Evolutionary conservation across 225 moss, liverwort and hornwort genomes (phyloP).

Genomic region (Sphagnum tenellum): DNA sequence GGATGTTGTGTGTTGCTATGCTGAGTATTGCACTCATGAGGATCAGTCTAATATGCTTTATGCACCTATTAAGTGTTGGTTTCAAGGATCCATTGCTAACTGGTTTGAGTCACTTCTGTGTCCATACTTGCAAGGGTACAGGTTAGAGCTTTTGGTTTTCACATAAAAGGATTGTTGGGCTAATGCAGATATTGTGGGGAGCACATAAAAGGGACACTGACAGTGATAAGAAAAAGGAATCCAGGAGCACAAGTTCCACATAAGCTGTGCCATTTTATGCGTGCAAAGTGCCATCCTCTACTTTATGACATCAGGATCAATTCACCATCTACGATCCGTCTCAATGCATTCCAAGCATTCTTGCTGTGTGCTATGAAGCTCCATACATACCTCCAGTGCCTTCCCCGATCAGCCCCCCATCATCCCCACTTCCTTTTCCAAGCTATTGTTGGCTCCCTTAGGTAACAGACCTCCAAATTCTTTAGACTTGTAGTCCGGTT

Average conservation of each 20-base stretch:
- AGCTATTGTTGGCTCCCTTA: slow-evolving; percentile 52
- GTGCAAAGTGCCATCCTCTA: slow-evolving; percentile 85
- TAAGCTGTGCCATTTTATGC: slow-evolving; percentile 88
- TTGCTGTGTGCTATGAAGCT: slow-evolving; percentile 93
- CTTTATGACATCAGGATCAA: slow-evolving; percentile 91
- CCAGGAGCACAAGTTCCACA: slow-evolving; percentile 70
- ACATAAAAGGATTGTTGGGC: background rate
- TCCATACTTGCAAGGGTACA: background rate
- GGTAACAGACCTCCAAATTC: slow-evolving; percentile 19
- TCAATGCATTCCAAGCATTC: slow-evolving; percentile 88
- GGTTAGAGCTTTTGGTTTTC: background rate
- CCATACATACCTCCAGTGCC: slow-evolving; percentile 74
- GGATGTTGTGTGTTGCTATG: no score
- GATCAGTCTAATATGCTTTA: no score
- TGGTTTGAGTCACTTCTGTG: no score
- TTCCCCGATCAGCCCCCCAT: slow-evolving; percentile 36
- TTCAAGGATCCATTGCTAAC: no score
- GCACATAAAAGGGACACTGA: slow-evolving; percentile 71
- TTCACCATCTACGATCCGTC: slow-evolving; percentile 79
- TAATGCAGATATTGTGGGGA: slow-evolving; percentile 73
- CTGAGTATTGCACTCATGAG: no score
- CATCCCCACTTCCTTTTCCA: slow-evolving; percentile 63
- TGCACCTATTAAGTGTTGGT: no score
- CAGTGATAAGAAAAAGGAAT: slow-evolving; percentile 61
- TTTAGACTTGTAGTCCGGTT: background rate